Conservation (phyloP, 768 basidiomycete species). For the Udeniomyces megalosporus region DNA sequence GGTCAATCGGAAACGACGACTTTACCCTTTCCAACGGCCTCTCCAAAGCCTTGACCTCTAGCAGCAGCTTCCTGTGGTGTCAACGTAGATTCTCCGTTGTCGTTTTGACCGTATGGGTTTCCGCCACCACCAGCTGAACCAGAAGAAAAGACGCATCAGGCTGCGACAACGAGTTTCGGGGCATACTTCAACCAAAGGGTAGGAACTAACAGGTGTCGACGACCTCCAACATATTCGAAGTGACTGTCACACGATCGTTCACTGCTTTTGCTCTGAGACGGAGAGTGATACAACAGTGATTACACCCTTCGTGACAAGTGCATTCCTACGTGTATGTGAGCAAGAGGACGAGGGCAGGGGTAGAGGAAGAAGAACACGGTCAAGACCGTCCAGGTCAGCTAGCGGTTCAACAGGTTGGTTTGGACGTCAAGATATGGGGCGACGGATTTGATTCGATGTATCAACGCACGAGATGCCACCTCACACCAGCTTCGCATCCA, state of each 20-base stretch:
- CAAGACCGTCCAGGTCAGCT: no score
- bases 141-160: not conserved
- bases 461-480: conserved; percentile 26
- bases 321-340: conserved; percentile 51
- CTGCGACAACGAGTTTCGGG: not conserved
- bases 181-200: no score
- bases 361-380: not conserved
- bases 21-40: conserved; percentile 69
- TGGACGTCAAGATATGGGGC: not conserved
- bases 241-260: conserved; percentile 58
- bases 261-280: conserved; percentile 54
- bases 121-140: not conserved
- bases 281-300: conserved; percentile 71
- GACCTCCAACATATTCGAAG: conserved; percentile 45
- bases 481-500: conserved; percentile 74
- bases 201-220: conserved; percentile 16
- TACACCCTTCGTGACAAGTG: conserved; percentile 66
- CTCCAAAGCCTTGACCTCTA: conserved; percentile 56
- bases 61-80: not conserved
- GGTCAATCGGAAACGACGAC: conserved; percentile 8
- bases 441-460: no score
- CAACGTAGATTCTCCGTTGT: not conserved
- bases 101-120: conserved; percentile 3
- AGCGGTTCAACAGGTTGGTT: not conserved
- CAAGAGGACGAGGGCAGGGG: not conserved